Conservation (phyloP, 2,329 filamentous ascomycete species). For the Trichoderma asperellum region DNA sequence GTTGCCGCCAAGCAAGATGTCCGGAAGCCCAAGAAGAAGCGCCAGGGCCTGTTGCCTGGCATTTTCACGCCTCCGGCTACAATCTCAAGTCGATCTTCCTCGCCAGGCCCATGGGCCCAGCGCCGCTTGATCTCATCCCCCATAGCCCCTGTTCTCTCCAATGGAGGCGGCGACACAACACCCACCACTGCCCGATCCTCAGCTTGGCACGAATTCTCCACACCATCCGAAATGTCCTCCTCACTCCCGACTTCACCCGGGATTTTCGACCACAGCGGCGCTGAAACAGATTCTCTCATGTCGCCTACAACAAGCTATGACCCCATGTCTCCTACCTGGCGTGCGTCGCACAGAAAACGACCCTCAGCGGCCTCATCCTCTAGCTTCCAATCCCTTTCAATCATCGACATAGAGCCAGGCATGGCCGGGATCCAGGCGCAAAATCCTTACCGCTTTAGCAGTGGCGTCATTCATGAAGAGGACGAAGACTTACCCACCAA, state of each 20-base stretch:
- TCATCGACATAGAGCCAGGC: slow-evolving; percentile 42
- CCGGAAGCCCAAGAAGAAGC: slow-evolving; percentile 72
- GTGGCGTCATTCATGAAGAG: slow-evolving; percentile 45
- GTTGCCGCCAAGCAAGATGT: slow-evolving; percentile 64
- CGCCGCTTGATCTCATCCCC: slow-evolving; percentile 47
- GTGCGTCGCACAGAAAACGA: slow-evolving; percentile 56
- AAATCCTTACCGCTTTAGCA: slow-evolving; percentile 35
- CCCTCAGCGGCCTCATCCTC: slow-evolving; percentile 60
- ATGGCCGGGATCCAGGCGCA: slow-evolving; percentile 33
- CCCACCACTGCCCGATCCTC: slow-evolving; percentile 49
- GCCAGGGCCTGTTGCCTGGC: slow-evolving; percentile 63
- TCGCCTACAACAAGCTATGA: slow-evolving; percentile 79
- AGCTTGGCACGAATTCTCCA: slow-evolving; percentile 53
- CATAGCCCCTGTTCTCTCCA: slow-evolving; percentile 47
- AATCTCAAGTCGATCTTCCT: slow-evolving; percentile 44
- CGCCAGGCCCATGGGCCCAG: slow-evolving; percentile 45
- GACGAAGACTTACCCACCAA: slow-evolving; percentile 42
- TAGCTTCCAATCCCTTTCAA: slow-evolving; percentile 49
- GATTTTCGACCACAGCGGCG: slow-evolving; percentile 73
- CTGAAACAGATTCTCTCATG: slow-evolving; percentile 68
- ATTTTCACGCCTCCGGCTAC: slow-evolving; percentile 62
- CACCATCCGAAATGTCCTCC: slow-evolving; percentile 69
- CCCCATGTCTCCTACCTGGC: slow-evolving; percentile 67
- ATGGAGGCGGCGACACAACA: slow-evolving; percentile 55
- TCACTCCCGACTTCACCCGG: slow-evolving; percentile 82